phyloP scores from a whole-genome alignment of 2,329 filamentous ascomycete genomes.

The Ophiostoma perfectum region DNA sequence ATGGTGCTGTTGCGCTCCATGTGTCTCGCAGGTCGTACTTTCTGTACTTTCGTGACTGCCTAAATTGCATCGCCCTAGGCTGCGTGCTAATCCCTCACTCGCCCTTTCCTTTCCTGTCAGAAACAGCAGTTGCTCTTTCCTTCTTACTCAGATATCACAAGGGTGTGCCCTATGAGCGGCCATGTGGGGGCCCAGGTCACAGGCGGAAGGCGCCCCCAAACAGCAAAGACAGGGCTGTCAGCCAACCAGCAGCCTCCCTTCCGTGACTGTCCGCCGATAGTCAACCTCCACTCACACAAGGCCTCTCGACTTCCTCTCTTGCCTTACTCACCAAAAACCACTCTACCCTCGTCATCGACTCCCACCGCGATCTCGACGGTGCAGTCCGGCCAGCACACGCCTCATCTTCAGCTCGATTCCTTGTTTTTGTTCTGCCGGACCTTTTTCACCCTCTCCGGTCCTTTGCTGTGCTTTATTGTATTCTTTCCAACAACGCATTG shows the following conservation, averaged over 20 bases:
- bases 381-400: not conserved
- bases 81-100: not conserved
- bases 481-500: not conserved
- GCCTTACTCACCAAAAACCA: not conserved
- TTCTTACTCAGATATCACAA: not conserved
- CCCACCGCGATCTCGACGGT: not conserved
- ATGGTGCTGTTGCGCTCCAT: not conserved
- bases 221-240: not conserved
- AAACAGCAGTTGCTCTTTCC: not conserved
- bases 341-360: slow-evolving; percentile 10
- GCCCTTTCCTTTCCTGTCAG: not conserved
- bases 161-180: not conserved
- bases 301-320: not conserved
- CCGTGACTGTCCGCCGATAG: slow-evolving; percentile 12
- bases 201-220: not conserved
- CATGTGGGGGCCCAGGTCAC: not conserved
- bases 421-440: not conserved
- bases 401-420: not conserved
- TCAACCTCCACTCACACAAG: slow-evolving; percentile 8
- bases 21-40: not conserved
- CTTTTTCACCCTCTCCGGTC: not conserved
- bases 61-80: not conserved
- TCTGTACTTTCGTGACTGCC: not conserved
- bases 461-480: not conserved
- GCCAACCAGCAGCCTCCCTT: slow-evolving; percentile 18